These are phyloP conservation scores for Adansonia madagascariensis DNA, from an alignment of 441 rosid species.

Conservation along the genomic window DNA sequence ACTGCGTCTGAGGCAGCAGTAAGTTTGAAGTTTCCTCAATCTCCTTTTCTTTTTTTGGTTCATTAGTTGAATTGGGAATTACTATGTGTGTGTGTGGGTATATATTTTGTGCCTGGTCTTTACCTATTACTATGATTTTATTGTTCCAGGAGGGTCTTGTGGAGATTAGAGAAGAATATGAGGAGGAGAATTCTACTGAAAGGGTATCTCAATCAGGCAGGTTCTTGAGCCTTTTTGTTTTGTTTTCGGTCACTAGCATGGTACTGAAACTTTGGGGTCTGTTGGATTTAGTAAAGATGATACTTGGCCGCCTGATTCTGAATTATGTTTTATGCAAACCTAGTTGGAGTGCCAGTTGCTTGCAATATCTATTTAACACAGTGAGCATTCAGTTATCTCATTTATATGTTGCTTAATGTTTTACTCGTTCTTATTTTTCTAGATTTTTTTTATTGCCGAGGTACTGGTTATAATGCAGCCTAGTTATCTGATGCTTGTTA, in stretches of 20 bases:
- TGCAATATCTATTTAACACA: neutral
- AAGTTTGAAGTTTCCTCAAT: constrained; percentile 44
- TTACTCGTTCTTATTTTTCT: neutral
- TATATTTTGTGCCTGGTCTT: neutral
- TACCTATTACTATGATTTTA: constrained; percentile 11
- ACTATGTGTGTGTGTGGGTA: constrained; percentile 31
- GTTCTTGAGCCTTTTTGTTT: constrained; percentile 23
- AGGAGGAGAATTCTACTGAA: constrained; percentile 48
- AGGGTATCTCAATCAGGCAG: constrained; percentile 47
- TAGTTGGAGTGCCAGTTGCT: neutral
- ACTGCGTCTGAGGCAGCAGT: constrained; percentile 86
- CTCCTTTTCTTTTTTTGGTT: neutral
- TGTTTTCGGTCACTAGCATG: neutral
- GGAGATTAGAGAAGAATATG: constrained; percentile 86
- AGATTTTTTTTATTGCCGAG: neutral
- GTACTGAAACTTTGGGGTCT: neutral
- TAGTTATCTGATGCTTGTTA: neutral
- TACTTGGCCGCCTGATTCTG: neutral
- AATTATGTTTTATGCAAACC: neutral
- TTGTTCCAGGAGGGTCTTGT: constrained; percentile 74
- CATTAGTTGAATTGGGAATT: neutral
- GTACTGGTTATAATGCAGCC: neutral
- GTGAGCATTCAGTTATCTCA: neutral
- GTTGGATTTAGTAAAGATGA: neutral
- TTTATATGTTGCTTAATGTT: neutral